Base-by-base conservation (phyloP, 148 eudicot genomes). In the Pharnaceum exiguum region DNA sequence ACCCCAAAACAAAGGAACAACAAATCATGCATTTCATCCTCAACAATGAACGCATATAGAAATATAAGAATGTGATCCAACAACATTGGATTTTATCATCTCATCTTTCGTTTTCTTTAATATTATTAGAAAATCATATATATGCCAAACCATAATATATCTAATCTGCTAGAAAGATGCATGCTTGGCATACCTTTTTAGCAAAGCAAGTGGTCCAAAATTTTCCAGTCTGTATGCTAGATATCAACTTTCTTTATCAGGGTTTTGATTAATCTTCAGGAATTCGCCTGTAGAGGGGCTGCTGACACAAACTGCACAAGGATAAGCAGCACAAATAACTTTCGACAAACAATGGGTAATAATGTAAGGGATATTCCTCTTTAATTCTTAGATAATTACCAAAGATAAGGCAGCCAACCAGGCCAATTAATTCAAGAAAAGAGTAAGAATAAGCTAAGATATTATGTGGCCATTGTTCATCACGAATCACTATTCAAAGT, bases 281-380 rank as follows among this genome's bases (percentile, higher is more conserved):
- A 22, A 54, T 46, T 55, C 26, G 50, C 27, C 67, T 69, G 45
- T 55, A 55, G 18, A 23, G 50, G 40, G 37, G 45, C 61, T 54
- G 52, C 60, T 57, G 48, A 47, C 39, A 61, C 60, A 58, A 51
- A 51, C 65, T 59, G 65, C 65, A 59, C 65, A 67, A 53, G 40
- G 63, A 57, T 29, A 49, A 44, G 46, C 7, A 32, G 35, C 45
- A 55, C 27, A 53, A 30, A 51, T 27, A 28, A 51, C 52, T 59
- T 38, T 51, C 51, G 46, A 51, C 17, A 32, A 50, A 57, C 39
- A 45, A 63, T 40, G 15, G 30, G 46, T 18, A 68, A 45, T 55
- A 46, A 60, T 44, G 13, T 28, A 25, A 10, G 27, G 29, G 24
- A 33, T 24, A 60, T 42, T 52, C 30, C 22, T 31, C 39, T 45